phyloP scores from a whole-genome alignment of 106 monocot genomes.

The Agapanthus africanus region DNA sequence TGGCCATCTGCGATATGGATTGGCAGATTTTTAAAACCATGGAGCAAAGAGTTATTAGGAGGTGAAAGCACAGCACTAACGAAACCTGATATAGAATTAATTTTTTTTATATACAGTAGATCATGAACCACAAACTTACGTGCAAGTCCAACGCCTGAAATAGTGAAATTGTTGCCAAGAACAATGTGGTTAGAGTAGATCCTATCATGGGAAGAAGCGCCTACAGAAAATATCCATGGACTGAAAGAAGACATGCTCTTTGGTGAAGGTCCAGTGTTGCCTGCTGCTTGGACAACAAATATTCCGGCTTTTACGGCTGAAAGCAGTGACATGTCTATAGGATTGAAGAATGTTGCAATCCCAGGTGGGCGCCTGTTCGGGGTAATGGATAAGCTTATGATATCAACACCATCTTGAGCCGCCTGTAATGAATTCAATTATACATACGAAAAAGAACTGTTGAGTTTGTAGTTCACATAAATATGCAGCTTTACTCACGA shows the following conservation, averaged over 20 bases:
- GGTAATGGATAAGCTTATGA: slow-evolving; percentile 90
- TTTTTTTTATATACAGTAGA: too few relatives aligned
- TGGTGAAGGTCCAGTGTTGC: slow-evolving; percentile 88
- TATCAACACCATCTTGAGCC: slow-evolving; percentile 92
- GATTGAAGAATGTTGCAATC: slow-evolving; percentile 89
- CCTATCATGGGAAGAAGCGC: slow-evolving; percentile 89
- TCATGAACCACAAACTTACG: too few relatives aligned
- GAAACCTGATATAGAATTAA: too few relatives aligned
- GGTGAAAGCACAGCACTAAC: too few relatives aligned
- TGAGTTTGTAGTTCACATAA: too few relatives aligned
- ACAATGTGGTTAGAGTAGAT: slow-evolving; percentile 62
- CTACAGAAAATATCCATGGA: slow-evolving; percentile 97
- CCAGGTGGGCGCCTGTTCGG: slow-evolving; percentile 88
- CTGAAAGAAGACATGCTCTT: slow-evolving; percentile 95
- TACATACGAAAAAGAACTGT: too few relatives aligned
- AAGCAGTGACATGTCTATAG: slow-evolving; percentile 87
- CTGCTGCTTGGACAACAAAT: slow-evolving; percentile 97
- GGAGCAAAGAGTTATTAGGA: too few relatives aligned
- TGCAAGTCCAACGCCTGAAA: slow-evolving; percentile 85
- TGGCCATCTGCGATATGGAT: too few relatives aligned
- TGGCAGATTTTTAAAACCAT: too few relatives aligned
- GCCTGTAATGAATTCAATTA: too few relatives aligned
- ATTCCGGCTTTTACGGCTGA: slow-evolving; percentile 89
- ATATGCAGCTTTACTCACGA: too few relatives aligned
- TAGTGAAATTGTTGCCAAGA: slow-evolving; percentile 77